These are phyloP conservation scores for Tolypocladium album DNA, from an alignment of 2,329 filamentous ascomycete genomes.

Conservation along the genomic window DNA sequence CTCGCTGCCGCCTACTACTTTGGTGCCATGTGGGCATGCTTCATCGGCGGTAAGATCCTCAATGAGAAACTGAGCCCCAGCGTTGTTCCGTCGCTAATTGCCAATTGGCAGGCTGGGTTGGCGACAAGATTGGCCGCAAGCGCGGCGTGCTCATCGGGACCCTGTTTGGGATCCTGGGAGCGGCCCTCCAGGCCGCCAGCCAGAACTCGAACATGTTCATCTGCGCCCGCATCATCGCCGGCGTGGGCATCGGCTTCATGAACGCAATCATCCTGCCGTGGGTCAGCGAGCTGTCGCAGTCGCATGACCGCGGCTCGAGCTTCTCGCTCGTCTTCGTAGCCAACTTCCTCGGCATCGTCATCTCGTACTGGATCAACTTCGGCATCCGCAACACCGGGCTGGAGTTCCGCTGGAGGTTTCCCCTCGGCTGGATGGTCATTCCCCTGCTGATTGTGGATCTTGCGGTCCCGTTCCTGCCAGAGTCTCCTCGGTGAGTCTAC, in stretches of 20 bases:
- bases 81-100: background rate
- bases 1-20: constrained; percentile 43
- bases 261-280: constrained; percentile 38
- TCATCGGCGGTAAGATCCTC: constrained; percentile 24
- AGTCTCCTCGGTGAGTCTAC: constrained; percentile 27
- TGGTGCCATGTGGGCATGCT: constrained; percentile 38
- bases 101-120: constrained; percentile 25
- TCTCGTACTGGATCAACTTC: constrained; percentile 29
- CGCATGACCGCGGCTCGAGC: constrained; percentile 32
- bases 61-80: background rate
- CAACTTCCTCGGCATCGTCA: constrained; percentile 38
- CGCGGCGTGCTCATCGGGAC: constrained; percentile 33
- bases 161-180: constrained; percentile 36
- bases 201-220: constrained; percentile 36
- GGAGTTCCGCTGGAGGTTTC: constrained; percentile 25
- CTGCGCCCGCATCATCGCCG: constrained; percentile 36
- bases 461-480: constrained; percentile 30
- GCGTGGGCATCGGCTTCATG: constrained; percentile 39
- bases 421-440: constrained; percentile 27
- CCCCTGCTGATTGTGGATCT: constrained; percentile 27
- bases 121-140: constrained; percentile 40
- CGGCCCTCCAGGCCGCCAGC: constrained; percentile 32
- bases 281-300: constrained; percentile 35
- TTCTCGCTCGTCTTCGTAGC: constrained; percentile 40
- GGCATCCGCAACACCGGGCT: constrained; percentile 17